phyloP scores from a whole-genome alignment of 2,329 filamentous ascomycete genomes.

The Peltaster fructicola region DNA sequence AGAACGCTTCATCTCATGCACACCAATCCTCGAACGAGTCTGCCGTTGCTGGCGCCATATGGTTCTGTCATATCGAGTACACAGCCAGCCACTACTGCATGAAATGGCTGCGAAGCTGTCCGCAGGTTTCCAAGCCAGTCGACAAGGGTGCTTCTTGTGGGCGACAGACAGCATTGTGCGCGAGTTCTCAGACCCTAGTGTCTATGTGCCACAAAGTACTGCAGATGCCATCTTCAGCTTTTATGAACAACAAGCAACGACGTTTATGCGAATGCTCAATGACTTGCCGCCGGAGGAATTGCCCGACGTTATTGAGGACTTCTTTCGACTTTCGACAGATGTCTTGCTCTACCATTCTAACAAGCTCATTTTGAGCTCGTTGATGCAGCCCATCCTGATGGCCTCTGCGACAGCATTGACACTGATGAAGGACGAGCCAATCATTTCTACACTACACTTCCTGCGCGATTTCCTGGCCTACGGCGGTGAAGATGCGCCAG shows the following conservation, averaged over 20 bases:
- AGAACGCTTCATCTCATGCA: constrained; percentile 69
- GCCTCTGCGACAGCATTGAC: constrained; percentile 75
- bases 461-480: constrained; percentile 82
- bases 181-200: constrained; percentile 82
- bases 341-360: constrained; percentile 84
- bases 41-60: constrained; percentile 95
- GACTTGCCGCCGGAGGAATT: constrained; percentile 63
- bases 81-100: constrained; percentile 69
- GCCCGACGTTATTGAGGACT: constrained; percentile 82
- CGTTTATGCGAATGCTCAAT: constrained; percentile 76
- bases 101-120: constrained; percentile 78
- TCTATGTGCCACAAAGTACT: constrained; percentile 65
- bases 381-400: constrained; percentile 70
- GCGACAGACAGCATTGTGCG: constrained; percentile 86
- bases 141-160: constrained; percentile 97
- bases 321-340: constrained; percentile 83
- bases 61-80: constrained; percentile 85
- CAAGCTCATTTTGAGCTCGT: constrained; percentile 58
- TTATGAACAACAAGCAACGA: constrained; percentile 82
- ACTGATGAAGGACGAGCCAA: constrained; percentile 76
- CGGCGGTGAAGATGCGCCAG: constrained; percentile 51
- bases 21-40: constrained; percentile 80
- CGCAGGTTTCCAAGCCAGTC: constrained; percentile 64
- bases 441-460: constrained; percentile 85
- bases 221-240: constrained; percentile 82